A percentile compares a stretch with the other conserved stretches of the same genome.
These are phyloP conservation scores for Lentinula lateritia DNA, from an alignment of 768 basidiomycete genomes.

Conservation along the genomic window DNA sequence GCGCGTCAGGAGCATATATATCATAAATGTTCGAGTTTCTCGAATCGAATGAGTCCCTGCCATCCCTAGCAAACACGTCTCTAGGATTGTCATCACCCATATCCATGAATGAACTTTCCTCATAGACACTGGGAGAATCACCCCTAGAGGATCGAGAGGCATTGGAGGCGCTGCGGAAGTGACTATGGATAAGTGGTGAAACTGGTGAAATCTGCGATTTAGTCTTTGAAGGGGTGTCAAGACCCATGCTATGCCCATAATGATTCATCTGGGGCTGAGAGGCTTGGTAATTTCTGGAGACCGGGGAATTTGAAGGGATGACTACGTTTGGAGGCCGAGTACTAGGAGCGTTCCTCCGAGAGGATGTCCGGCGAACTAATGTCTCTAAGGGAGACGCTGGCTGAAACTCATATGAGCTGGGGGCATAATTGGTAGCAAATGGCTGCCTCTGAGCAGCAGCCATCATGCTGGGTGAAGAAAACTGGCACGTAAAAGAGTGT, in stretches of 20 bases:
- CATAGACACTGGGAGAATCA: slow-evolving; percentile 16
- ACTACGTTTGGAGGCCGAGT: neutral
- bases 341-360: slow-evolving; percentile 11
- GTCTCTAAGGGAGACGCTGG: slow-evolving; percentile 44
- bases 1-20: slow-evolving; percentile 20
- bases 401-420: slow-evolving; percentile 13
- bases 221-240: neutral
- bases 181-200: slow-evolving; percentile 45
- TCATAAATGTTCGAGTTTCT: neutral
- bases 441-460: slow-evolving; percentile 8
- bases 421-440: neutral
- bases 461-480: slow-evolving; percentile 12
- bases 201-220: slow-evolving; percentile 18
- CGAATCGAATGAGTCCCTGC: neutral
- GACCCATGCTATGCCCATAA: neutral
- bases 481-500: neutral
- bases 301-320: neutral
- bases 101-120: slow-evolving; percentile 8
- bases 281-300: neutral
- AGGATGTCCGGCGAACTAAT: slow-evolving; percentile 41
- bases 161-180: slow-evolving; percentile 35
- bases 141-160: slow-evolving; percentile 26
- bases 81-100: slow-evolving; percentile 11
- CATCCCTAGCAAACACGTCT: slow-evolving; percentile 13
- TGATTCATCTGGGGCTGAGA: neutral